Evolutionary conservation across 352 stramenopile genomes (phyloP).

Genomic region (Pythium coloratum): DNA sequence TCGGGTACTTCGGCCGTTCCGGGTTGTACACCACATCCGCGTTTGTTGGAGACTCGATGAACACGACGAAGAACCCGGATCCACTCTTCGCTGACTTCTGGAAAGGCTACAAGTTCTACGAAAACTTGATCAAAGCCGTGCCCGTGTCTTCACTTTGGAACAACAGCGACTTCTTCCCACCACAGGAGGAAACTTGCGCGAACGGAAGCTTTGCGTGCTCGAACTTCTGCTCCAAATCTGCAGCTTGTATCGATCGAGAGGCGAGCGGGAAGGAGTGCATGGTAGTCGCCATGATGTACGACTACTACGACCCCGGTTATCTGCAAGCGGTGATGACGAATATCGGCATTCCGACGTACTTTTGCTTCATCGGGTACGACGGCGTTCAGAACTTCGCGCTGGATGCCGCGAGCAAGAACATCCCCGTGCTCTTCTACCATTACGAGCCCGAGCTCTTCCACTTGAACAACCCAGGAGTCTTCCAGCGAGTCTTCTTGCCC

Average conservation of each 20-base stretch:
- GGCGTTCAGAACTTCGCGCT: slow-evolving; percentile 20
- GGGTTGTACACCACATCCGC: slow-evolving; percentile 49
- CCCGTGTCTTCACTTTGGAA: slow-evolving; percentile 27
- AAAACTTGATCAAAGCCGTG: slow-evolving; percentile 39
- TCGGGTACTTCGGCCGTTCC: slow-evolving; percentile 44
- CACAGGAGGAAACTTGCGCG: slow-evolving; percentile 23
- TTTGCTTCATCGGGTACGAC: slow-evolving; percentile 35
- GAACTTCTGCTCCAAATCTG: slow-evolving; percentile 40
- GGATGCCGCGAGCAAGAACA: slow-evolving; percentile 12
- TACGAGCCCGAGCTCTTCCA: slow-evolving; percentile 49
- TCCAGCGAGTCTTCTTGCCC: slow-evolving; percentile 43
- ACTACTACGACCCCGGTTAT: slow-evolving; percentile 34
- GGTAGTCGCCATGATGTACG: slow-evolving; percentile 40
- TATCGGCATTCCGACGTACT: slow-evolving; percentile 38
- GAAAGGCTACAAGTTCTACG: slow-evolving; percentile 44
- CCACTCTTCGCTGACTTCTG: slow-evolving; percentile 47
- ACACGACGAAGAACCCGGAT: slow-evolving; percentile 4
- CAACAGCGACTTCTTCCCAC: slow-evolving; percentile 38
- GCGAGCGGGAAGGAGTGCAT: slow-evolving; percentile 34
- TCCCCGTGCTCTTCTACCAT: slow-evolving; percentile 46
- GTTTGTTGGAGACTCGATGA: slow-evolving; percentile 29
- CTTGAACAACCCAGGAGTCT: slow-evolving; percentile 28
- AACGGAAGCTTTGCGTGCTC: slow-evolving; percentile 45
- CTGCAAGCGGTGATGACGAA: slow-evolving; percentile 37
- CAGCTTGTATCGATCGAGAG: slow-evolving; percentile 33